Percentiles rank a stretch among this genome's conserved stretches.
Conservation (phyloP, 768 basidiomycete genomes). For the Pleurotus sapidus region DNA sequence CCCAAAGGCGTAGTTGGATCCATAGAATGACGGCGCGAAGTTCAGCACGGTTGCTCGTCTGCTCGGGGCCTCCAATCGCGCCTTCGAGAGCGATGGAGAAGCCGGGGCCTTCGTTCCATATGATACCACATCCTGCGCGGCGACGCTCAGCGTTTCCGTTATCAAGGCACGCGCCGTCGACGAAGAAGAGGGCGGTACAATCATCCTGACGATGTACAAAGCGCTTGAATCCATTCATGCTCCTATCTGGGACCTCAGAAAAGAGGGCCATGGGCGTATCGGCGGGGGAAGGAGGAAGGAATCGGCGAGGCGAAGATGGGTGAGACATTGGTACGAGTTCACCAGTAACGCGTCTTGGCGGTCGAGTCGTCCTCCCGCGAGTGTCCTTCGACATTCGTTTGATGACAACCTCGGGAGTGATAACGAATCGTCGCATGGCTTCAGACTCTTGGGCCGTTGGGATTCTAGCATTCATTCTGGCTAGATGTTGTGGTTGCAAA, state of each 20-base stretch:
- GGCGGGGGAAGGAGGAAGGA: not conserved
- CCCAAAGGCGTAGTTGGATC: slow-evolving; percentile 20
- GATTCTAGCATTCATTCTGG: no score
- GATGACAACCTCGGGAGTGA: not conserved
- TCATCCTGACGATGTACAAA: slow-evolving; percentile 2
- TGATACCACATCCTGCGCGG: slow-evolving; percentile 8
- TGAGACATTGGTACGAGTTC: not conserved
- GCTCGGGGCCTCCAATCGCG: slow-evolving; percentile 9
- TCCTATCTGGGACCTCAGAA: not conserved
- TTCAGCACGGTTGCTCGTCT: slow-evolving; percentile 33
- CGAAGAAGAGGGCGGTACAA: slow-evolving; percentile 8
- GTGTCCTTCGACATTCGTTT: not conserved
- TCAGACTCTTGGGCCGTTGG: no score
- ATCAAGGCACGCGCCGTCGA: slow-evolving; percentile 9
- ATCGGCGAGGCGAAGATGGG: slow-evolving; percentile 1
- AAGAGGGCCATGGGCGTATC: not conserved
- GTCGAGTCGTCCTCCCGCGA: not conserved
- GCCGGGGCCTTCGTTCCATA: not conserved
- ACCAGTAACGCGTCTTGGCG: not conserved
- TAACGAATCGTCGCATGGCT: no score
- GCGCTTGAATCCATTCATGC: not conserved
- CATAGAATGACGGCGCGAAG: slow-evolving; percentile 26
- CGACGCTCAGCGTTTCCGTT: not conserved
- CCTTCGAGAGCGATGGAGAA: slow-evolving; percentile 5
- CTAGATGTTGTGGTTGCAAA: no score